Base-by-base conservation (phyloP, 2,329 filamentous ascomycete species). In the Scytalidium sp. region DNA sequence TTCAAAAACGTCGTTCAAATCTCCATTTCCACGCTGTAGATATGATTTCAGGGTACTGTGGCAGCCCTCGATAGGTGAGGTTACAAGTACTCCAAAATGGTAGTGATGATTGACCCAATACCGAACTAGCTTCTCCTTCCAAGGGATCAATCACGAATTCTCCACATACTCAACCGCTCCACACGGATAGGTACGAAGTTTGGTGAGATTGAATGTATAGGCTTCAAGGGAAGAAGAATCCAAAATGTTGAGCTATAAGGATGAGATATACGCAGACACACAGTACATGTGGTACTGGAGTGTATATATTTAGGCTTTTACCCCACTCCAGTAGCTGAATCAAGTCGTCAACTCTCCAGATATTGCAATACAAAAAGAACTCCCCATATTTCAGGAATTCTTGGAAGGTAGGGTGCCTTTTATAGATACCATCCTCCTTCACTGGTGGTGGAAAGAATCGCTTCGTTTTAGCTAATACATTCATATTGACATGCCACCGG, bases 21-120 rank as follows among this genome's bases (percentile, higher is more conserved):
- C 43, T 7, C 21, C 19, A 19, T 45, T 45, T 27, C 21, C 19
- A 9, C 43, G 21, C 19, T 32, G 43, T 27, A 45, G 19, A 32
- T 27, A 45, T n/a, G 19, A 15, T 29, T 45, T 45, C 11, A 32
- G 19, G 29, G 43, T 32, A 45, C 19, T 25, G 21, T 45, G 23
- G 29, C 25, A 45, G 11, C 43, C 43, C 19, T 45, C 25, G n/a
- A 45, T 45, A 5, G 25, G 21, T 11, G 25, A 45, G 4, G 25
- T 45, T 27, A 45, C 43, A 45, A 19, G 17, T 10, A 45, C 25
- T 32, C 43, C 23, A 45, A 45, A 45, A 36, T 45, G 43, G 6
- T 27, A 17, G 6, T 32, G 17, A 17, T 25, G 23, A 45, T 45
- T 22, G 3, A 45, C 8, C 43, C 23, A 45, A 32, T 45, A 45